Conservation (phyloP, 345 rosid genomes). For the Euphorbia tirucalli region DNA sequence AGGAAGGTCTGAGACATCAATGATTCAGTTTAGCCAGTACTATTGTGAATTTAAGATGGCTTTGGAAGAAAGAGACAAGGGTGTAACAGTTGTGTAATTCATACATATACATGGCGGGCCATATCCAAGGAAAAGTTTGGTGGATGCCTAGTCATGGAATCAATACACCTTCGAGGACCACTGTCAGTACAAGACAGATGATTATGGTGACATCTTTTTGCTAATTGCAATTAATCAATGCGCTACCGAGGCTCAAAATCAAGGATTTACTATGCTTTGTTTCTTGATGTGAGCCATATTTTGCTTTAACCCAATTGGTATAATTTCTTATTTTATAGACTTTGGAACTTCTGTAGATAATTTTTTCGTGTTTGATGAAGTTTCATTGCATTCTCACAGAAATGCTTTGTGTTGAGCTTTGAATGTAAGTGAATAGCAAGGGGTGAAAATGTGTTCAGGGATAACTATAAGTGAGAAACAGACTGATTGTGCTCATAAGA, state of each 20-base stretch:
- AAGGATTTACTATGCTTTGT: too few species aligned
- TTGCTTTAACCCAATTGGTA: too few species aligned
- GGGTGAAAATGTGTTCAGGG: not conserved
- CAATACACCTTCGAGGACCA: conserved; percentile 11
- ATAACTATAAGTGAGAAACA: conserved; percentile 3
- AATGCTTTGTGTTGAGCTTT: not conserved
- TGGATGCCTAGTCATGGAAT: conserved; percentile 14
- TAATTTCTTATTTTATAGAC: too few species aligned
- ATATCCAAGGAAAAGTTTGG: conserved; percentile 6
- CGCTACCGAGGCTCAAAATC: too few species aligned
- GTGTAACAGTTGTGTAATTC: not conserved
- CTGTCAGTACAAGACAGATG: not conserved
- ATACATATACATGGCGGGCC: conserved; percentile 2
- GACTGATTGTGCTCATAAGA: not conserved
- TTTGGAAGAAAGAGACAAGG: conserved; percentile 7
- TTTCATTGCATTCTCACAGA: not conserved
- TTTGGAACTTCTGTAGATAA: too few species aligned
- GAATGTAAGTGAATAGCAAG: not conserved
- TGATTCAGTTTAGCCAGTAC: conserved; percentile 16
- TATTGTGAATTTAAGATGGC: conserved; percentile 5
- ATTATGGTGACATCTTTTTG: not conserved
- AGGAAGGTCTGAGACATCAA: conserved; percentile 7
- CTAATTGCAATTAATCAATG: not conserved
- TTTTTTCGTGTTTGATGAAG: too few species aligned
- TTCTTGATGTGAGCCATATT: too few species aligned